Base-by-base conservation (phyloP, 805 yeast species). In the Candida vartiovaarae region DNA sequence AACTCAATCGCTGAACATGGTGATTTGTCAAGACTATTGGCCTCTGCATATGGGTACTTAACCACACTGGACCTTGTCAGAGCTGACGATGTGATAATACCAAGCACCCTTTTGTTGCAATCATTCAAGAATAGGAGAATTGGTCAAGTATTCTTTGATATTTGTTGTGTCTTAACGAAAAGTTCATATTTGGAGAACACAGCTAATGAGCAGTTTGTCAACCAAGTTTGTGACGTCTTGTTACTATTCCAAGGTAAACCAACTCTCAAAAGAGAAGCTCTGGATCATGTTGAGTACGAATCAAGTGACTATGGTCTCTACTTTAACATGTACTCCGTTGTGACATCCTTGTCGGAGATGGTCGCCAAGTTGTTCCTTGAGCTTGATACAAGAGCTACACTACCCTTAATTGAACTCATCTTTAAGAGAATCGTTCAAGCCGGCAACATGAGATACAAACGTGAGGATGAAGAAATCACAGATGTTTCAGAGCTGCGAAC, bases 211-310 rank as follows among this genome's bases (percentile, higher is more conserved):
- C 62, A 67, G 29, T 72, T 82, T 24, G 65, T 83, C 6, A 66
- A 71, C 2, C 82, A 80, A 65, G 70, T 83, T 1, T 74, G 85
- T 36, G 87, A 84, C 49, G 70, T 87, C 8, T 53, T 85, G 29
- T 65, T 76, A 2, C 63, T 87, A 30, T 84, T 88, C 54, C 93
- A 88, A 61, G 90, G 95, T 3, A 72, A 79, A 38, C 85, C 93
- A 1, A 80, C 84, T 0, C 65, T 87, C 54, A 75, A 71, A 48
- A 71, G 98, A 46, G 96, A 88, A 56, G 77, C 79, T 4, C 70
- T 74, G 5, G 82, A 78, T 46, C 99, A 91, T 61, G 89, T 91
- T 8, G 96, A 90, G 58, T 93, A 84, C 59, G 99, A 91, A 58
- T 81, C 80, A 37, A 86, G 85, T 30, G 91, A 86, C 41, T 93